Evolutionary conservation across 106 monocot species (phyloP).

Genomic region (Phalaenopsis aphrodite): DNA sequence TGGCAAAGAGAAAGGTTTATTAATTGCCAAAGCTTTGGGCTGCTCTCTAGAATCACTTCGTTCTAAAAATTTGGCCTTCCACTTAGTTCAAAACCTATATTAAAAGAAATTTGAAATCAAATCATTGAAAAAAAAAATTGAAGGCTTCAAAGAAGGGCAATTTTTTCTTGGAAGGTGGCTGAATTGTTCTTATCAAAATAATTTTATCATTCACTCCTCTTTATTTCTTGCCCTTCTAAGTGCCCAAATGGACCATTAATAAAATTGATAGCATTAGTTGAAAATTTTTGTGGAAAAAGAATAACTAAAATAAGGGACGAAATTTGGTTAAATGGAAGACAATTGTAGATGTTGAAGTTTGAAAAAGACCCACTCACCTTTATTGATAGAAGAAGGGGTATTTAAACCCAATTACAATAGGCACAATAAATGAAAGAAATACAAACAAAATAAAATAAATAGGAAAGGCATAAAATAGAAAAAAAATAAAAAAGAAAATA

Average conservation of each 20-base stretch:
- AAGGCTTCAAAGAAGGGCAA: background rate
- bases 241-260: background rate
- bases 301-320: no score
- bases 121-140: background rate
- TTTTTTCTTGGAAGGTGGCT: background rate
- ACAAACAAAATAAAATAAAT: no score
- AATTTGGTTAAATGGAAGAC: background rate
- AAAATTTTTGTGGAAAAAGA: no score
- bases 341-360: no score
- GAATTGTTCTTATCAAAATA: background rate
- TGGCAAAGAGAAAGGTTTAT: background rate
- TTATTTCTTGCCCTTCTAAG: no score
- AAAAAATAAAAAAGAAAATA: no score
- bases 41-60: background rate
- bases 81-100: background rate
- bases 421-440: no score
- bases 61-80: background rate
- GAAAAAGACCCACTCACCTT: no score
- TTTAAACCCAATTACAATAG: no score
- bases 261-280: background rate
- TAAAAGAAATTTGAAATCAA: background rate
- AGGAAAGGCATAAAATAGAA: no score
- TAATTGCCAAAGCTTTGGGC: background rate
- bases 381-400: no score
- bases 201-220: background rate